Evolutionary conservation across 768 basidiomycete genomes (phyloP), one percentile per base, ranked within the genome.

Genomic region (Pleurotus ostreatus): DNA sequence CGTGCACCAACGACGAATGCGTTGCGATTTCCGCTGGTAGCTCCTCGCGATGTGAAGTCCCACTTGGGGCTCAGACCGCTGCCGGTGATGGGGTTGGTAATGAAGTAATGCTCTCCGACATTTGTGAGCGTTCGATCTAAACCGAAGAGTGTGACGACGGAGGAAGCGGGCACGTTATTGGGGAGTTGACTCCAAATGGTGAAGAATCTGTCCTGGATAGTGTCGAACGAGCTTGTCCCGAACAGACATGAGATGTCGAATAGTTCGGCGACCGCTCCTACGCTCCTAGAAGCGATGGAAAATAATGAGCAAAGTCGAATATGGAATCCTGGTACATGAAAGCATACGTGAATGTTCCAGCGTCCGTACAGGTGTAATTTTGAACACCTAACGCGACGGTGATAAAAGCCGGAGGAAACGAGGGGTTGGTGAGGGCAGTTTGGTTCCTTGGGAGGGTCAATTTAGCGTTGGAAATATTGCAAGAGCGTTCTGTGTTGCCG

Each of bases 91-190:
- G 78, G 70, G 64, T 79, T 79, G 0, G 71, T 64, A 26, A 82
- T 71, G 66, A 84, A 88, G 71, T 79, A 85, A 60, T 88, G 84
- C 57, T 81, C 74, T 12, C 78, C 78, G 34, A 78, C 70, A 38
- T 74, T 64, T 7, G 46, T 46, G 26, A 62, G 55, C 2, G 57
- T 53, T 6, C 59, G 46, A 34, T 56, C 48, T 43, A 5, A 15
- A 51, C 57, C 54, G 46, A 62, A 30, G 60, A 46, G 39, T 12
- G 43, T 20, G 41, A 68, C 64, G 23, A 68, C 23, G 13, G 62
- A 47, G 8, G 59, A 30, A 1, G 54, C 47, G 5, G 66, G 63
- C 48, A 64, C 22, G 16, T 23, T 44, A 5, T 56, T 23, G 5
- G 62, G 59, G 2, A 62, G 57, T 7, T 22, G 39, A 13, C 61